These are phyloP conservation scores for Amanita pallidorosea DNA, from an alignment of 768 basidiomycete genomes.

Conservation along the genomic window DNA sequence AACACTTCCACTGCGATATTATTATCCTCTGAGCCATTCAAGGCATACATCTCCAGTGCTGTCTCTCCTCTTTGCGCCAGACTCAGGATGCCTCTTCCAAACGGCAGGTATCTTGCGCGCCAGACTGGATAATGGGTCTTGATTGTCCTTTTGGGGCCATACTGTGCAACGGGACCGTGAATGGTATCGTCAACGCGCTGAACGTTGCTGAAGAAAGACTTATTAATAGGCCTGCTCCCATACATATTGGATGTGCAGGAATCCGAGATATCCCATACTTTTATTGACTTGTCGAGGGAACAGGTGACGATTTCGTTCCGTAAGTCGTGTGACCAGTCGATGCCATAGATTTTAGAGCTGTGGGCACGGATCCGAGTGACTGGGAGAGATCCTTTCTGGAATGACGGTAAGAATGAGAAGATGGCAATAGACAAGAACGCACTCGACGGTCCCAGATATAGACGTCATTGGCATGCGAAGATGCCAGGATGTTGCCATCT, in stretches of 20 bases:
- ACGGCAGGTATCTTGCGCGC: slow-evolving; percentile 87
- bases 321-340: slow-evolving; percentile 83
- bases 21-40: slow-evolving; percentile 10
- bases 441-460: slow-evolving; percentile 94
- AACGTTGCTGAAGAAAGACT: neutral
- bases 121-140: slow-evolving; percentile 84
- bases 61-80: slow-evolving; percentile 85
- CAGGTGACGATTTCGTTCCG: slow-evolving; percentile 86
- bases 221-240: neutral
- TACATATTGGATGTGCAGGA: slow-evolving; percentile 3
- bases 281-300: slow-evolving; percentile 89
- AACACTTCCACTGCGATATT: slow-evolving; percentile 59
- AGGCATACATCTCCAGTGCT: slow-evolving; percentile 72
- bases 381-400: slow-evolving; percentile 84
- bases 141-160: slow-evolving; percentile 41
- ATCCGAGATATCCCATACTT: slow-evolving; percentile 62
- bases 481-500: slow-evolving; percentile 80
- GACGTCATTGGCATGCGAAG: slow-evolving; percentile 79
- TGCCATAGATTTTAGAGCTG: slow-evolving; percentile 89
- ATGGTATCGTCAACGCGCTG: neutral
- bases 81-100: slow-evolving; percentile 80
- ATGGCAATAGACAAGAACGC: slow-evolving; percentile 14
- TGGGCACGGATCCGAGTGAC: slow-evolving; percentile 70
- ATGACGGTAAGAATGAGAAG: neutral
- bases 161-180: slow-evolving; percentile 4